phyloP scores from a whole-genome alignment of 805 yeast species.

The Schwanniomyces sp. region DNA sequence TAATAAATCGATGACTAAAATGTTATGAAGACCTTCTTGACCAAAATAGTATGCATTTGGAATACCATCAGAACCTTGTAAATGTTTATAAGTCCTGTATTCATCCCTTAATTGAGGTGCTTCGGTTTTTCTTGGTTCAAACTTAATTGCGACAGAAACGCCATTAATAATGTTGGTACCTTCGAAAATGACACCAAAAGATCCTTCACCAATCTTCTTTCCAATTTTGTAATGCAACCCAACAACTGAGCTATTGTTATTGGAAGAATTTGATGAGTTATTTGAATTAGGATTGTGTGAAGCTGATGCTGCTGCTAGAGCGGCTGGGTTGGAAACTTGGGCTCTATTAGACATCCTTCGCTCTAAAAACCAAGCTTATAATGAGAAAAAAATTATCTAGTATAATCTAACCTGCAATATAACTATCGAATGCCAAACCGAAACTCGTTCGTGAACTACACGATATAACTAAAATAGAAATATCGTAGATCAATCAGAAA shows the following conservation, averaged over 20 bases:
- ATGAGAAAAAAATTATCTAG: neutral
- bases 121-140: conserved; percentile 77
- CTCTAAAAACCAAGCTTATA: neutral
- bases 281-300: conserved; percentile 22
- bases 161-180: conserved; percentile 72
- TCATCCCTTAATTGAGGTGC: conserved; percentile 85
- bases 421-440: neutral
- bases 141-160: conserved; percentile 70
- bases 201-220: conserved; percentile 84
- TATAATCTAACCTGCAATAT: neutral
- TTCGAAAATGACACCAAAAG: conserved; percentile 82
- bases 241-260: conserved; percentile 41
- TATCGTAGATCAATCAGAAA: neutral
- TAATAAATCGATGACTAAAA: conserved; percentile 70
- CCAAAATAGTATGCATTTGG: conserved; percentile 87
- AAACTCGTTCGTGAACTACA: neutral
- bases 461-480: neutral
- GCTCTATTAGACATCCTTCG: conserved; percentile 24
- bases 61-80: conserved; percentile 67
- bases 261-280: conserved; percentile 13
- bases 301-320: conserved; percentile 40
- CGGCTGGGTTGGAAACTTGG: conserved; percentile 33
- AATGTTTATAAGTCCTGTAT: conserved; percentile 71
- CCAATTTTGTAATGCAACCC: conserved; percentile 77
- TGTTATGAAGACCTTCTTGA: conserved; percentile 80